phyloP scores from a whole-genome alignment of 306 rosid species.

The Crotalaria pallida region DNA sequence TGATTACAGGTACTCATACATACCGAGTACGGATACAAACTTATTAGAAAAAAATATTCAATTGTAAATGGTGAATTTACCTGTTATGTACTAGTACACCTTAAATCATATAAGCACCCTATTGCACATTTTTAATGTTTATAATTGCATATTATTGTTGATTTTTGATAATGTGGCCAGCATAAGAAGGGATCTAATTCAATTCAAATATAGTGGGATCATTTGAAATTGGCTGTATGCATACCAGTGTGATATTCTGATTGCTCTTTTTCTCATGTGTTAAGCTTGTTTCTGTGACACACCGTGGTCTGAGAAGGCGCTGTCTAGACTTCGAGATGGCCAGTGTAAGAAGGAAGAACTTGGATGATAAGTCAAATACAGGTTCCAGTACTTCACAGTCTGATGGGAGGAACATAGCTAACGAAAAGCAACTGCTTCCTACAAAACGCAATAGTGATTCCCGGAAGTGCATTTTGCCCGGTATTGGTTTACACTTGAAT shows the following conservation, averaged over 20 bases:
- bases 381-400: conserved; percentile 37
- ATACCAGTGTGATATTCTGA: not conserved
- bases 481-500: conserved; percentile 77
- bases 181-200: no score
- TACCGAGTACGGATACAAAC: not conserved
- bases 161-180: no score
- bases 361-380: conserved; percentile 38
- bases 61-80: not conserved
- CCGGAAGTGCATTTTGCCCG: conserved; percentile 49
- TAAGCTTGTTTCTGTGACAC: conserved; percentile 51
- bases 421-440: conserved; percentile 42
- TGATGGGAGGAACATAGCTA: conserved; percentile 32
- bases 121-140: not conserved
- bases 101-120: not conserved
- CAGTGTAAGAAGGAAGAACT: conserved; percentile 47
- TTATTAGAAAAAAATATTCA: not conserved
- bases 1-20: not conserved
- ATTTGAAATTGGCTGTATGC: no score
- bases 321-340: conserved; percentile 82
- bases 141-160: not conserved
- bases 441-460: conserved; percentile 37
- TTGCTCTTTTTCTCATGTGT: conserved; percentile 13
- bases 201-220: no score
- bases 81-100: not conserved
- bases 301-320: conserved; percentile 70